Base-by-base conservation (phyloP, 345 rosid species). In the Odontarrhena argentea region DNA sequence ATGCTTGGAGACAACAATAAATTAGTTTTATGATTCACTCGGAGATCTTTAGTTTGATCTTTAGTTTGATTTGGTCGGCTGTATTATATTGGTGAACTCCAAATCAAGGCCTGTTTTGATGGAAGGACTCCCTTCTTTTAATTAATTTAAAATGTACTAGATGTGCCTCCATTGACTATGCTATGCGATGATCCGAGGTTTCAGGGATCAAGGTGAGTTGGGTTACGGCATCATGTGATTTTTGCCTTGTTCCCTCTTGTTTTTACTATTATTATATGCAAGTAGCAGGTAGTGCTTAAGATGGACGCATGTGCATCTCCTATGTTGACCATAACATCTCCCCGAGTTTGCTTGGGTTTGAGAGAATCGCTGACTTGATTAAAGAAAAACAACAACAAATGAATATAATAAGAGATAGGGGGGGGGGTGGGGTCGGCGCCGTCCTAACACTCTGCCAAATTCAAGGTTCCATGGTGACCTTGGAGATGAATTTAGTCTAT, bases 391-490 rank as follows among this genome's bases (percentile, higher is more conserved):
- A 67, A 44, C 22, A 52, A 52, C 22, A 18, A 32, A 32, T 12
- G 25, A 36, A 52, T 60, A 53, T 74, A 59, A 74, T 67, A 74
- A 61, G 51, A 60, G 49, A 55, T 22, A 4, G 49, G 49, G 44
- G 49, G 49, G 44, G 56, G 36, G 59, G 81, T 65, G 74, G 77
- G 82, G 89, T 80, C 86, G 85, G 92, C 81, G 87, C 87, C 86
- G 85, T 80, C 92, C 87, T 76, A 49, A 66, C 73, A 34, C 71
- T 63, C 58, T 59, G 71, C 75, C 74, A 75, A 55, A 24, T 56
- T 52, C 67, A 9, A 14, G 57, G 65, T 58, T 58, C 41, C 9
- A 57, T 58, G 64, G 37, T 38, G 57, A 57, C 57, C 34, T 12
- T 11, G 1, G 56, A 70, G 62, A 41, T 13, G 60, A 34, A 32